Percentiles rank a stretch among this genome's conserved stretches.
phyloP scores from a whole-genome alignment of 1,284 basidiomycete genomes.

The Trichosporon sp. region DNA sequence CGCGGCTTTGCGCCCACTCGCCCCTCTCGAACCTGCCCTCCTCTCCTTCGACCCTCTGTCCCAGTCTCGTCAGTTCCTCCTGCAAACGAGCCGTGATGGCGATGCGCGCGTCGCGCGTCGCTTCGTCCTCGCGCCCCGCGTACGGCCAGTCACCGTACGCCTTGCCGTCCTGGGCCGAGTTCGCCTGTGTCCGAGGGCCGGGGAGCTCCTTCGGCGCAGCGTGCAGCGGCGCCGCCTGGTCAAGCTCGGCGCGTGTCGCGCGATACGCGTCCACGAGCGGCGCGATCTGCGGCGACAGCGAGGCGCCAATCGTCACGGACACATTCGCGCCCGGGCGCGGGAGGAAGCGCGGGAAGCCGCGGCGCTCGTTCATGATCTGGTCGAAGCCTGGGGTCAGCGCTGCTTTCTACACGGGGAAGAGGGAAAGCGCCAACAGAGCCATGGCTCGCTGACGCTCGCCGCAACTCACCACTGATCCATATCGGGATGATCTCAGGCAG shows the following conservation, averaged over 20 bases:
- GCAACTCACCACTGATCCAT: conserved; percentile 72
- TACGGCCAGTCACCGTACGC: background rate
- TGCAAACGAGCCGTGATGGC: conserved; percentile 34
- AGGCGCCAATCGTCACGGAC: conserved; percentile 44
- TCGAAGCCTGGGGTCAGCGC: conserved; percentile 64
- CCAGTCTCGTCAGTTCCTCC: conserved; percentile 36
- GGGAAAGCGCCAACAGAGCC: too few species aligned
- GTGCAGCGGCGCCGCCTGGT: conserved; percentile 7
- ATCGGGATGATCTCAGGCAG: conserved; percentile 86
- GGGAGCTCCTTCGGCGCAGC: conserved; percentile 28
- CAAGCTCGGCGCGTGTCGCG: background rate
- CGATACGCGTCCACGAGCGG: conserved; percentile 42
- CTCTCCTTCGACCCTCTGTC: conserved; percentile 37
- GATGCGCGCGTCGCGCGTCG: conserved; percentile 24
- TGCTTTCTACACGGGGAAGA: too few species aligned
- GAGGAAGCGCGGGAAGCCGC: conserved; percentile 48
- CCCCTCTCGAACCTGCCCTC: conserved; percentile 44
- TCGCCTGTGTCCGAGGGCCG: conserved; percentile 28
- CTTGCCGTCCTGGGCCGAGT: conserved; percentile 22
- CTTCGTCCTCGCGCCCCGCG: conserved; percentile 20
- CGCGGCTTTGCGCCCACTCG: conserved; percentile 38
- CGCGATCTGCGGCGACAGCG: conserved; percentile 37
- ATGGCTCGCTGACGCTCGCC: background rate
- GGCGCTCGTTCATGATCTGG: conserved; percentile 78
- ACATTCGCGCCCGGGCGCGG: conserved; percentile 41